These are phyloP conservation scores for Hymenoscyphus scutula DNA, from an alignment of 2,329 filamentous ascomycete species.

Conservation along the genomic window DNA sequence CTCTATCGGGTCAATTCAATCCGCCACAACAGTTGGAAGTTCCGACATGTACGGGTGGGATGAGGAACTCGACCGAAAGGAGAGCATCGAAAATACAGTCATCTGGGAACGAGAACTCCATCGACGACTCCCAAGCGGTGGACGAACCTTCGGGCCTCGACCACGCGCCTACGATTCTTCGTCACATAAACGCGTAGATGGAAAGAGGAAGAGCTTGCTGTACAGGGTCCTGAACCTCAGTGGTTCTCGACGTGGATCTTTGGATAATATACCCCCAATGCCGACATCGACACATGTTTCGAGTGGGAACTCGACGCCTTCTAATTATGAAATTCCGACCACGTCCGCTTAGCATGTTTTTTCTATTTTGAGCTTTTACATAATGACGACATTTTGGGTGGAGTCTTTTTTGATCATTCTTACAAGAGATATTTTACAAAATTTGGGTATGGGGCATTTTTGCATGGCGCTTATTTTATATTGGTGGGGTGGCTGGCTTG, in stretches of 20 bases:
- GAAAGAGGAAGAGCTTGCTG: slow-evolving; percentile 31
- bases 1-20: slow-evolving; percentile 34
- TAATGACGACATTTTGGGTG: too few relatives aligned
- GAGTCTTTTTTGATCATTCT: too few relatives aligned
- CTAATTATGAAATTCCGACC: not conserved
- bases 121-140: slow-evolving; percentile 25
- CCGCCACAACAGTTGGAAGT: slow-evolving; percentile 34
- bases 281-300: not conserved
- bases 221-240: slow-evolving; percentile 32
- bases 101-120: slow-evolving; percentile 25
- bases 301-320: not conserved
- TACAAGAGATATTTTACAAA: too few relatives aligned
- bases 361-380: too few relatives aligned
- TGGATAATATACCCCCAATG: slow-evolving; percentile 9
- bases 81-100: slow-evolving; percentile 25
- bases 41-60: slow-evolving; percentile 55
- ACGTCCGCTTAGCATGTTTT: not conserved
- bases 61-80: slow-evolving; percentile 43
- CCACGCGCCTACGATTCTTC: slow-evolving; percentile 10
- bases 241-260: slow-evolving; percentile 9
- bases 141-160: slow-evolving; percentile 24
- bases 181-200: slow-evolving; percentile 20
- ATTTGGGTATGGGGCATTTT: too few relatives aligned
- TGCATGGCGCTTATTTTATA: too few relatives aligned
- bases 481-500: too few relatives aligned